Evolutionary conservation across 2,329 filamentous ascomycete genomes (phyloP).

Genomic region (Macrophomina tecta): DNA sequence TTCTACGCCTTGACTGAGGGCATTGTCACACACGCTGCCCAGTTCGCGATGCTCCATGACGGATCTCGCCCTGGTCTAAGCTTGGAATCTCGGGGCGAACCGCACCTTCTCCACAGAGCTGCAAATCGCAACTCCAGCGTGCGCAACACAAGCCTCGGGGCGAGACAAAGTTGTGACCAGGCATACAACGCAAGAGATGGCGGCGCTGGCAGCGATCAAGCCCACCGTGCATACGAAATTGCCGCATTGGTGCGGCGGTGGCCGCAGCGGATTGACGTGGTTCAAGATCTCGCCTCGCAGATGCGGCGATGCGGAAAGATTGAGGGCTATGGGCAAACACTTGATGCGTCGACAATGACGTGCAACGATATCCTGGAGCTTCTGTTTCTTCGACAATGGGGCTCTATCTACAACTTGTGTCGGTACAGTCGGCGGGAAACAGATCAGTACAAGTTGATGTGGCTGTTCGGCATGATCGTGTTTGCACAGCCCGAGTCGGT

Average conservation of each 20-base stretch:
- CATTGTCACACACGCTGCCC: slow-evolving; percentile 28
- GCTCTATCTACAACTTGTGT: slow-evolving; percentile 4
- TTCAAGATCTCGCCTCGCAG: neutral
- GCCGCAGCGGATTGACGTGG: neutral
- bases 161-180: slow-evolving; percentile 34
- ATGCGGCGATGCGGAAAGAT: neutral
- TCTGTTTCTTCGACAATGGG: neutral
- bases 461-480: neutral
- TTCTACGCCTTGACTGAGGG: slow-evolving; percentile 30
- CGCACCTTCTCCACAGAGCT: slow-evolving; percentile 37
- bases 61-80: slow-evolving; percentile 37
- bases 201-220: slow-evolving; percentile 30
- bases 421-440: neutral
- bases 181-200: slow-evolving; percentile 31
- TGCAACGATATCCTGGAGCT: slow-evolving; percentile 5
- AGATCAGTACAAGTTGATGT: slow-evolving; percentile 1
- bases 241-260: slow-evolving; percentile 30
- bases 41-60: slow-evolving; percentile 45
- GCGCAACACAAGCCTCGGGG: slow-evolving; percentile 40
- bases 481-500: neutral
- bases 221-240: slow-evolving; percentile 30
- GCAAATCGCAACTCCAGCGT: slow-evolving; percentile 40
- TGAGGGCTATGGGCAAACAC: neutral
- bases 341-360: neutral
- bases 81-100: slow-evolving; percentile 38